Conservation (phyloP, 208 protist genomes). For the Trypanosoma vivax region DNA sequence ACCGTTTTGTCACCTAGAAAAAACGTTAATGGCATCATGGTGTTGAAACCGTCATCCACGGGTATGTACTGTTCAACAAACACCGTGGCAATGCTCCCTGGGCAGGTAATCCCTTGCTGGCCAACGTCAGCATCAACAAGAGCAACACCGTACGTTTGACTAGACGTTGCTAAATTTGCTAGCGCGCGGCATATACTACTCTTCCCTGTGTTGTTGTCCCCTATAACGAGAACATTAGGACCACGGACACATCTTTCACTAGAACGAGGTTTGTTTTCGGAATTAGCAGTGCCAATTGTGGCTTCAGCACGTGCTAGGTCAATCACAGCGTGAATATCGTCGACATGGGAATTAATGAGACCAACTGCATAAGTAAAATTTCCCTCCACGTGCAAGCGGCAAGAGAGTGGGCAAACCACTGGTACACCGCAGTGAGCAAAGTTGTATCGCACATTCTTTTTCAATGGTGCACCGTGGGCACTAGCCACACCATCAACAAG, state of each 20-base stretch:
- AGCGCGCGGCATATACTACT: slow-evolving; percentile 46
- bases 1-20: slow-evolving; percentile 67
- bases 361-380: slow-evolving; percentile 13
- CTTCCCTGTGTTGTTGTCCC: slow-evolving; percentile 65
- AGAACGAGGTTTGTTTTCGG: not conserved
- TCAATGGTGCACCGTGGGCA: slow-evolving; percentile 39
- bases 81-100: slow-evolving; percentile 55
- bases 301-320: slow-evolving; percentile 49
- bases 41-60: slow-evolving; percentile 63
- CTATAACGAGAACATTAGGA: slow-evolving; percentile 69
- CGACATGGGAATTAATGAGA: slow-evolving; percentile 20
- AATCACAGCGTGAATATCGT: slow-evolving; percentile 52
- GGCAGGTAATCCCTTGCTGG: slow-evolving; percentile 61
- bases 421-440: slow-evolving; percentile 39
- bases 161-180: slow-evolving; percentile 53
- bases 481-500: slow-evolving; percentile 44
- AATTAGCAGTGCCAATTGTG: not conserved
- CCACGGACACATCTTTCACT: slow-evolving; percentile 9
- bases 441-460: slow-evolving; percentile 53
- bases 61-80: slow-evolving; percentile 59
- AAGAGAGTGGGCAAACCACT: slow-evolving; percentile 25
- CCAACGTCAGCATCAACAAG: slow-evolving; percentile 72
- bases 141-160: slow-evolving; percentile 32
- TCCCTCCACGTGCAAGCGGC: slow-evolving; percentile 46
- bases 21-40: slow-evolving; percentile 67